Evolutionary conservation across 495 filamentous ascomycete genomes (phyloP), one percentile per base, ranked within the genome.

Genomic region (Neurospora sp.): DNA sequence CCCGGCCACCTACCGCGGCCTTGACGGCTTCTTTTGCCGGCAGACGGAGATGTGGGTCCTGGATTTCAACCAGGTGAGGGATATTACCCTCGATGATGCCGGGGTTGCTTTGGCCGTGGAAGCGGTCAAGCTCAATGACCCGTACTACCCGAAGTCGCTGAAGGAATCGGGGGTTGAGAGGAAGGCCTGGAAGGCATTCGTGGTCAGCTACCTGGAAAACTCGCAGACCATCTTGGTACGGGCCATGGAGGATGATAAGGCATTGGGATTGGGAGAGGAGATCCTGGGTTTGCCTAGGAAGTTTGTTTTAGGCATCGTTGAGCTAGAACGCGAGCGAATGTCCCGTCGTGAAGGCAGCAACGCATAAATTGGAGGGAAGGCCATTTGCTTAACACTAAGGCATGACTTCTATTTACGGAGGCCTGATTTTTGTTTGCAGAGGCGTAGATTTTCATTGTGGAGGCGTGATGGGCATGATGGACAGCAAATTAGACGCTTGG

Each of bases 31-130:
- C 39, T 76, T 73, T 31, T 22, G 39, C 6, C 69, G 74, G 5
- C 68, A 22, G 4, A 76, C 72, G 0, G 74, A 76, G 73, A 71
- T 80, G 9, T 80, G 72, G 69, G 9, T 80, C 8, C 69, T 80
- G 0, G 78, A 80, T 18, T 80, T 79, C 44, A 79, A 79, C 65
- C 77, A 78, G 35, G 78, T 79, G 35, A 68, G 71, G 39, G n/a
- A 4, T 1, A 76, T 80, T 3, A 78, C 72, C 0, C 65, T 79
- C 69, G 72, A 80, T 41, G 68, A 76, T 39, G 71, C 39, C 18
- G 77, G 78, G 4, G 78, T 80, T 22, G 68, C 44, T 3, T n/a
- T 69, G 45, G 75, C 75, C 4, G 70, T 80, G 35, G 68, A 78
- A 9, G 78, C 76, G 9, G 42, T 69, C 18, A 53, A 37, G 6